Evolutionary conservation across 2,329 filamentous ascomycete species (phyloP).

Genomic region (Neonectria faginata): DNA sequence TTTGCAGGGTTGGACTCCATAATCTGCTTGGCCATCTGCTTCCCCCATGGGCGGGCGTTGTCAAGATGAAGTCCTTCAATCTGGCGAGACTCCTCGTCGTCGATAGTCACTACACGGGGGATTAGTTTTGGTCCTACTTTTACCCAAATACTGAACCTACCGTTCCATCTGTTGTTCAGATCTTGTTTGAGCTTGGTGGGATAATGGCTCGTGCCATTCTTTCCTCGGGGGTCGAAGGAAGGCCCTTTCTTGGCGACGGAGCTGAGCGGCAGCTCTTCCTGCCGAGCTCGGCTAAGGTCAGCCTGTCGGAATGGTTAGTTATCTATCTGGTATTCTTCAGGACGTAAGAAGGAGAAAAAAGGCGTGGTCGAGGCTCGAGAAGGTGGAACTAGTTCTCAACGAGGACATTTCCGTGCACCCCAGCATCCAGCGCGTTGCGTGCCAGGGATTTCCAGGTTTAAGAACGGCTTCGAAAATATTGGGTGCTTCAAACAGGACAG

Average conservation of each 20-base stretch:
- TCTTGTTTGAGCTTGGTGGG: background rate
- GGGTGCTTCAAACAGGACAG: background rate
- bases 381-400: background rate
- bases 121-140: background rate
- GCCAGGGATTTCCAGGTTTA: background rate
- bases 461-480: background rate
- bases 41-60: slow-evolving; percentile 41
- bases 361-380: background rate
- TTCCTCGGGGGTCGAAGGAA: slow-evolving; percentile 23
- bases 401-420: background rate
- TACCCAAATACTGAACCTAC: background rate
- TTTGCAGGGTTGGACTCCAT: slow-evolving; percentile 1
- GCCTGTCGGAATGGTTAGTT: slow-evolving; percentile 26
- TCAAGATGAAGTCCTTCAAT: slow-evolving; percentile 38
- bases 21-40: slow-evolving; percentile 3
- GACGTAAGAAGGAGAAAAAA: background rate
- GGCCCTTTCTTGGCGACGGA: slow-evolving; percentile 17
- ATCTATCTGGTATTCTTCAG: background rate
- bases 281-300: slow-evolving; percentile 39
- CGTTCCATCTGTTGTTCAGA: slow-evolving; percentile 30
- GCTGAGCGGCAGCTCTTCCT: slow-evolving; percentile 43
- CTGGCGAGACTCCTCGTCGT: slow-evolving; percentile 40
- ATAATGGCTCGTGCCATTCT: slow-evolving; percentile 31
- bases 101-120: slow-evolving; percentile 19
- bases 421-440: background rate